phyloP scores from a whole-genome alignment of 345 rosid species.

The Eucalyptus coolabah region DNA sequence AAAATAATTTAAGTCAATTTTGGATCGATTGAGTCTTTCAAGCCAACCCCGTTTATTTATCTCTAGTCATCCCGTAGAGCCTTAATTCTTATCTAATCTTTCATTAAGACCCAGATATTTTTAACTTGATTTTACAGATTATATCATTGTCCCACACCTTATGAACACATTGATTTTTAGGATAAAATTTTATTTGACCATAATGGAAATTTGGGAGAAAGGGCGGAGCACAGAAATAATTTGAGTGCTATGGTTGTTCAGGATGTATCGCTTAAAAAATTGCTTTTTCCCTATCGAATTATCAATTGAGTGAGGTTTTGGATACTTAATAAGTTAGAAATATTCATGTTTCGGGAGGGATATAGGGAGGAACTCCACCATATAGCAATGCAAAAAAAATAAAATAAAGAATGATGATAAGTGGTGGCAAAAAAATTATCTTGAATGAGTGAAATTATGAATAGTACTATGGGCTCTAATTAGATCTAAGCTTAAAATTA shows the following conservation, averaged over 20 bases:
- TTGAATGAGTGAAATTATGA: not conserved
- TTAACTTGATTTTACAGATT: no score
- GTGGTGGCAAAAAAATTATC: not conserved
- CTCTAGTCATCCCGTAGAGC: rapidly evolving
- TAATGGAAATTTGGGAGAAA: not conserved
- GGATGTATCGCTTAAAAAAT: not conserved
- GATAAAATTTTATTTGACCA: not conserved
- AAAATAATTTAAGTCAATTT: no score
- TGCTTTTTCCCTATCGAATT: not conserved
- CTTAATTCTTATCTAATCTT: not conserved
- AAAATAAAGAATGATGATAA: not conserved
- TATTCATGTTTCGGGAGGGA: not conserved
- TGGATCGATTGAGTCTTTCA: not conserved
- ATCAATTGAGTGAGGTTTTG: not conserved
- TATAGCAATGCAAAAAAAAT: no score
- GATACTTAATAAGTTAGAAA: not conserved
- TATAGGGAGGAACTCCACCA: not conserved
- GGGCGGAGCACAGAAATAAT: not conserved
- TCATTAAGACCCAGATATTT: no score
- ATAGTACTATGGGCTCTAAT: not conserved
- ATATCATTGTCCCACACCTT: not conserved
- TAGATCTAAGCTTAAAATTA: no score
- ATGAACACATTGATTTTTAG: not conserved
- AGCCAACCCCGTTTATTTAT: not conserved
- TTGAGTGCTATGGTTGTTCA: not conserved